phyloP scores from a whole-genome alignment of 2,329 filamentous ascomycete species.

The Neurospora sp. region DNA sequence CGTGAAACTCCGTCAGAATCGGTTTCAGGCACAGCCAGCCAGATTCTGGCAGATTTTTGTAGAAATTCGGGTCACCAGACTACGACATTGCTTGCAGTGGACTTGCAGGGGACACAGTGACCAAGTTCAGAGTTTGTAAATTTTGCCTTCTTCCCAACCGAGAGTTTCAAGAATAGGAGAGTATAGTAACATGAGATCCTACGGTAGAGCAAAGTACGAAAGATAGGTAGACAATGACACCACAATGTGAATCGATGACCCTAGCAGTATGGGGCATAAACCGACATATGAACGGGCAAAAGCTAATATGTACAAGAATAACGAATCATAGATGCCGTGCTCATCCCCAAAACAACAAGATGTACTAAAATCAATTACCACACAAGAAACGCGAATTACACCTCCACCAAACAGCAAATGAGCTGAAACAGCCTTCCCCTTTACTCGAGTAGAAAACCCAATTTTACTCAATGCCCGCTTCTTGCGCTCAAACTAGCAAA shows the following conservation, averaged over 20 bases:
- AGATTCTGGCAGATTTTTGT: too few relatives aligned
- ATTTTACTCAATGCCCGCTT: conserved; percentile 29
- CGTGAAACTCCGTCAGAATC: too few relatives aligned
- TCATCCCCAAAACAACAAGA: not conserved
- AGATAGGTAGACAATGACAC: not conserved
- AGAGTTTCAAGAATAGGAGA: too few relatives aligned
- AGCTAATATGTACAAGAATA: not conserved
- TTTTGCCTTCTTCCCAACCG: too few relatives aligned
- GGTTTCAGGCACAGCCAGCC: too few relatives aligned
- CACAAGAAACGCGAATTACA: not conserved
- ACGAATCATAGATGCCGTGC: not conserved
- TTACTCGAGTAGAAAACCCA: not conserved
- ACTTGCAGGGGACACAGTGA: too few relatives aligned
- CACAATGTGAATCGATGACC: not conserved
- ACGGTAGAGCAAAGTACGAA: not conserved
- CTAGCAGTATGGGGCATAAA: not conserved
- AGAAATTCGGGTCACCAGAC: too few relatives aligned
- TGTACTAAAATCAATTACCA: not conserved
- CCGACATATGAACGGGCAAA: not conserved
- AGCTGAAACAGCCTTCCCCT: not conserved
- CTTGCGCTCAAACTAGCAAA: conserved; percentile 66
- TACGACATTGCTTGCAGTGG: too few relatives aligned
- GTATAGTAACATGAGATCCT: too few relatives aligned
- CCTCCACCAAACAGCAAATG: not conserved
- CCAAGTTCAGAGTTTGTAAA: too few relatives aligned